Base-by-base conservation (phyloP, 305 asterid genomes). In the Rubia tinctorum region DNA sequence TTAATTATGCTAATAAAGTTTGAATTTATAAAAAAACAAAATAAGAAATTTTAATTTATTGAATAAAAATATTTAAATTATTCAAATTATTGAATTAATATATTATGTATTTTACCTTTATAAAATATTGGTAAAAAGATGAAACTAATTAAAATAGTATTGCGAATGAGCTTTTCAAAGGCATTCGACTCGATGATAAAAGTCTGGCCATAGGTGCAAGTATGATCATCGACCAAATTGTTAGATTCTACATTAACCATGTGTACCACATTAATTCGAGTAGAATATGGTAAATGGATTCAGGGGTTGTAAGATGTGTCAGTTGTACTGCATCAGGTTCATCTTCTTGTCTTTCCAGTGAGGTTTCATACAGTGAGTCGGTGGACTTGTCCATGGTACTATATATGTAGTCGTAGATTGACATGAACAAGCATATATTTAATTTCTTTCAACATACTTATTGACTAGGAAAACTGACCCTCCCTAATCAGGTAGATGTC, bases 221-320 rank as follows among this genome's bases (percentile, higher is more conserved):
- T 86, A 85, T 25, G 70, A 79, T 13, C 71, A 63, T 42, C 18
- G 90, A 88, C 89, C 89, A 86, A 63, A 85, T 74, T 39, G 89
- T 88, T 66, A 90, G 63, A 0, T 95, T 95, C 95, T 91, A 88
- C 91, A 88, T 86, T 14, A 89, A 73, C 88, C 87, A 80, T 64
- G 85, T 73, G 81, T 88, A 88, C 92, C 92, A 88, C 86, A 20
- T n/a, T n/a, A 90, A 87, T 62, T 92, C 96, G 15, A 90, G 76
- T 10, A 90, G 92, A 58, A 90, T 83, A 66, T 88, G 90, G 49
- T 87, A 90, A 30, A 90, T 82, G 43, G 96, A 90, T 71, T 87
- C 92, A 0, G 92, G 95, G 37, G 91, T 87, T 1, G 95, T 90
- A 55, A 90, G 86, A 76, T 90, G 95, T 55, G 92, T 90, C 63